Evolutionary conservation across 306 rosid species (phyloP).

Genomic region (Lagenaria siceraria): DNA sequence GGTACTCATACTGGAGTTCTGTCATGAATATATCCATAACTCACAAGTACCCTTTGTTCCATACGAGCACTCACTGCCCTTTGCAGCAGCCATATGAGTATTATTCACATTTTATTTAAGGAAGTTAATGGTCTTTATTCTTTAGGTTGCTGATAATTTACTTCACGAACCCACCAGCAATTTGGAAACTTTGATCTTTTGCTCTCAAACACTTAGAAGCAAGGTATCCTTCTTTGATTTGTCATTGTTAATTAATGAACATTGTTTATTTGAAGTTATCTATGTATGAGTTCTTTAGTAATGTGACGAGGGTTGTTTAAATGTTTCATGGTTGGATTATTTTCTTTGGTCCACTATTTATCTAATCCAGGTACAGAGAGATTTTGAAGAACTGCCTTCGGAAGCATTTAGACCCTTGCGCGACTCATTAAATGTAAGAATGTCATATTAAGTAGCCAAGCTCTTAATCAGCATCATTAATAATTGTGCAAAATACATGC

Average conservation of each 20-base stretch:
- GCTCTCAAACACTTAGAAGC: constrained; percentile 98
- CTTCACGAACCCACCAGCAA: constrained; percentile 95
- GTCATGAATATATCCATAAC: background rate
- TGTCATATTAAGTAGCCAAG: background rate
- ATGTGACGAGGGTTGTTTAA: background rate
- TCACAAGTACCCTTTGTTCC: background rate
- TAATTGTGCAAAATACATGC: background rate
- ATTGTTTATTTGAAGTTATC: constrained; percentile 8
- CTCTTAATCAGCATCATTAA: background rate
- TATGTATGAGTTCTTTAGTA: background rate
- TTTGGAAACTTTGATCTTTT: constrained; percentile 89
- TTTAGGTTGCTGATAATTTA: constrained; percentile 91
- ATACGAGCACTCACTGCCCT: background rate
- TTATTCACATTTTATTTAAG: constrained; percentile 2
- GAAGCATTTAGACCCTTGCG: constrained; percentile 91
- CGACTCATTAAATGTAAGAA: constrained; percentile 93
- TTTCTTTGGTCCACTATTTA: constrained; percentile 15
- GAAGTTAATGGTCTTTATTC: background rate
- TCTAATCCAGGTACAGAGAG: constrained; percentile 68
- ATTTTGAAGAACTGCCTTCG: constrained; percentile 91
- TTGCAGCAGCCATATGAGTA: background rate
- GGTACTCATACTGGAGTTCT: background rate
- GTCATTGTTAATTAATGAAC: background rate
- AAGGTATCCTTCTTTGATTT: constrained; percentile 39
- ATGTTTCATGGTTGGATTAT: constrained; percentile 11